Base-by-base conservation (phyloP, 2,329 filamentous ascomycete species). In the Passalora sequoiae region DNA sequence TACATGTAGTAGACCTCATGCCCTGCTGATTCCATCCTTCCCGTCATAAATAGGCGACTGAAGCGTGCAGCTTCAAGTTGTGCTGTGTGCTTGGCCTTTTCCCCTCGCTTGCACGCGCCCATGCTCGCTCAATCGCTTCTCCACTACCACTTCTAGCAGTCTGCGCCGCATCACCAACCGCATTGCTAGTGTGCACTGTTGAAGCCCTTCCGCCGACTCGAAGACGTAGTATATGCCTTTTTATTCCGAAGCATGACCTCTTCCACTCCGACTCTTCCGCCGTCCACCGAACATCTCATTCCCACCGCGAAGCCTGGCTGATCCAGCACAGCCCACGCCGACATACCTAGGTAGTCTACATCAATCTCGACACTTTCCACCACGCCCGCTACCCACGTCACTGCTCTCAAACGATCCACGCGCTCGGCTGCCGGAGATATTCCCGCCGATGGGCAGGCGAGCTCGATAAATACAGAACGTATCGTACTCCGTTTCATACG, bases 381-480 rank as follows among this genome's bases (percentile, higher is more conserved):
- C 19, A 17, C 30, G 6, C 30, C 6, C 4, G n/a, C 15, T 20
- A 24, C n/a, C 33, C 3, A 17, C 33, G 10, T 16, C 17, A 36
- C 33, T 22, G 19, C 10, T 36, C 20, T 20, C 19, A 13, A 36
- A 36, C 17, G 19, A 36, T 24, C 15, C 19, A 24, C 19, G 15
- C 15, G 20, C 33, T 36, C 33, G 33, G 19, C 33, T 20, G 24
- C 17, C 33, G 33, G 33, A 36, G 33, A 24, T 19, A 37, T 22
- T 17, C 24, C 40, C n/a, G n/a, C 40, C 40, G 20, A 43, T 43
- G 40, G 32, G 29, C 25, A 40, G 17, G 25, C 30, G 25, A 30
- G 25, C 27, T 43, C 40, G 5, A 22, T 38, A 43, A 21, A 15
- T 19, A n/a, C 25, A 22, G 20, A 30, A 24, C 16, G 17, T 16